Conservation (phyloP, 257 asterid genomes). For the Solanum rostratum region DNA sequence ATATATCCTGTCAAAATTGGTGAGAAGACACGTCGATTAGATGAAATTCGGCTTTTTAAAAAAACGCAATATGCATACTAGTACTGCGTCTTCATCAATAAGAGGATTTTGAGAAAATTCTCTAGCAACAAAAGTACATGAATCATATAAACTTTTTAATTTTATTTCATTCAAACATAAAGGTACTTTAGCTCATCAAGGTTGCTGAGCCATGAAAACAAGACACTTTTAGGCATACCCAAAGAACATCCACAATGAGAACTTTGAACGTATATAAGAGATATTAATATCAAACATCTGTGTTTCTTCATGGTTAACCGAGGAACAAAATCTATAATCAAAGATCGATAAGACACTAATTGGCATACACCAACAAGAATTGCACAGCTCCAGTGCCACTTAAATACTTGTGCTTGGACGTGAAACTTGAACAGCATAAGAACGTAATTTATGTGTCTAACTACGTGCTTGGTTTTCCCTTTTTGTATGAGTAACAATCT, state of each 20-base stretch:
- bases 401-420: not conserved
- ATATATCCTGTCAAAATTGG: conserved; percentile 62
- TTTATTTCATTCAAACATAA: not conserved
- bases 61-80: not conserved
- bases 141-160: not conserved
- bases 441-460: not conserved
- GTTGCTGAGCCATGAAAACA: not conserved
- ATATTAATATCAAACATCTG: not conserved
- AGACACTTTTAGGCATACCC: not conserved
- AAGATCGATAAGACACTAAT: not conserved
- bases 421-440: not conserved
- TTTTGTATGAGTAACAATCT: not conserved
- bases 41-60: too few relatives aligned
- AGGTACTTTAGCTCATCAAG: not conserved
- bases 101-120: not conserved
- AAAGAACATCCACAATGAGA: not conserved
- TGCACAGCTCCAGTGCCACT: not conserved
- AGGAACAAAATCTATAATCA: not conserved
- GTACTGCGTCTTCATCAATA: not conserved
- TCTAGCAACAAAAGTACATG: not conserved
- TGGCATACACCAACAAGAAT: not conserved
- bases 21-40: not conserved
- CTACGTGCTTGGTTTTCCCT: not conserved
- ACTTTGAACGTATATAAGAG: not conserved
- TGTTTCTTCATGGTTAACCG: not conserved